These are phyloP conservation scores for Bipolaris gigantea DNA, from an alignment of 2,329 filamentous ascomycete genomes.

Conservation along the genomic window DNA sequence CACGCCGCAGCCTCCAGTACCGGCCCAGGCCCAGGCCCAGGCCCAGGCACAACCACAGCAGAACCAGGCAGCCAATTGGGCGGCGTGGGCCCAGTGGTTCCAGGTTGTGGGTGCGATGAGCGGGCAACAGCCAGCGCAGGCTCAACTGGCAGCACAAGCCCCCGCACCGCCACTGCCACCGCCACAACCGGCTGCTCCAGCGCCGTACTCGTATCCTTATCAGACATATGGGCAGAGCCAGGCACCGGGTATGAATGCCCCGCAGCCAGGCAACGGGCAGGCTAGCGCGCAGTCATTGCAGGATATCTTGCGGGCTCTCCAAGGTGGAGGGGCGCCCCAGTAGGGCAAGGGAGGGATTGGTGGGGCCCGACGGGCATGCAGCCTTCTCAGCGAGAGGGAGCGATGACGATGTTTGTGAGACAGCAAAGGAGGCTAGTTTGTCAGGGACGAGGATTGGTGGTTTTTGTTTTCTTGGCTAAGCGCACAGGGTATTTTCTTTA, in stretches of 20 bases:
- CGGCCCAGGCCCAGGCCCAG: slow-evolving; percentile 2
- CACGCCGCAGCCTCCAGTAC: slow-evolving; percentile 17
- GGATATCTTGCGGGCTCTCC: slow-evolving; percentile 37
- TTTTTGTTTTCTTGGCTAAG: background rate
- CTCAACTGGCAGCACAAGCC: slow-evolving; percentile 20
- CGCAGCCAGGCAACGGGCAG: slow-evolving; percentile 26
- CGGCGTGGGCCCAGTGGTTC: slow-evolving; percentile 36
- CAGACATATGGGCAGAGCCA: slow-evolving; percentile 28
- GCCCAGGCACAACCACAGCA: slow-evolving; percentile 19
- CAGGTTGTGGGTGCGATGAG: slow-evolving; percentile 31
- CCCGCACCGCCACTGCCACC: slow-evolving; percentile 29
- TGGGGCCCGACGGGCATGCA: background rate
- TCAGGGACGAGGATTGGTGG: no score
- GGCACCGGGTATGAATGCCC: slow-evolving; percentile 23
- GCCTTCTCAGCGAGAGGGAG: background rate
- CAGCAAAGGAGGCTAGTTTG: background rate
- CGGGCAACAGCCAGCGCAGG: slow-evolving; percentile 25
- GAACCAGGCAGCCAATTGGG: slow-evolving; percentile 32
- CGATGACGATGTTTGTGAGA: background rate
- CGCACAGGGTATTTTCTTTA: background rate
- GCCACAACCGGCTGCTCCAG: slow-evolving; percentile 20
- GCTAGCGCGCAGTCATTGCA: slow-evolving; percentile 29
- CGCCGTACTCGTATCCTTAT: slow-evolving; percentile 30
- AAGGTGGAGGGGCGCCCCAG: slow-evolving; percentile 22
- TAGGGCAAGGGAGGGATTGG: background rate